Evolutionary conservation across 768 basidiomycete genomes (phyloP).

Genomic region (Russula olivacea): DNA sequence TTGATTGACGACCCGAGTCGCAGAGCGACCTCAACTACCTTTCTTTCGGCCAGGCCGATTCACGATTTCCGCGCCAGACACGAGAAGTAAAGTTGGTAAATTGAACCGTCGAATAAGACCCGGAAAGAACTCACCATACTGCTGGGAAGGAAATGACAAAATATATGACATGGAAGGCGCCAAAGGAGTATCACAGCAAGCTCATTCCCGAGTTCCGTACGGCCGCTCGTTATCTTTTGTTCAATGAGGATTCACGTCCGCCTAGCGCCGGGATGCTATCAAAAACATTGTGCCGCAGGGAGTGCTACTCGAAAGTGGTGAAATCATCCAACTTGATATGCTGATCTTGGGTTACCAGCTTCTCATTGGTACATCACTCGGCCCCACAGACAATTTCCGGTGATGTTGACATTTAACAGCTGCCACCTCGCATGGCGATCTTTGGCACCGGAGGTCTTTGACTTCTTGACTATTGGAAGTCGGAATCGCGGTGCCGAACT

Average conservation of each 20-base stretch:
- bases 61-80: not conserved
- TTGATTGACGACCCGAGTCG: not conserved
- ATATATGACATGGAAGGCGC: constrained; percentile 46
- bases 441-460: constrained; percentile 40
- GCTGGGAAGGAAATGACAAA: constrained; percentile 34
- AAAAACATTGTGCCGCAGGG: constrained; percentile 46
- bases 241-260: not conserved
- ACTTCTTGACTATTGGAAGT: constrained; percentile 41
- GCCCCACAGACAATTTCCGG: not conserved
- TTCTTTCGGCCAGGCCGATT: not conserved
- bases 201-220: constrained; percentile 50
- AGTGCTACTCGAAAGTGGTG: constrained; percentile 44
- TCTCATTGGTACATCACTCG: constrained; percentile 36
- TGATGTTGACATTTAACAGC: constrained; percentile 2
- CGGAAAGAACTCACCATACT: not conserved
- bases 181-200: constrained; percentile 27
- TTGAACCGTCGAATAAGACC: not conserved
- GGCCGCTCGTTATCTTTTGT: constrained; percentile 23
- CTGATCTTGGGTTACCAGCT: constrained; percentile 55
- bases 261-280: constrained; percentile 51
- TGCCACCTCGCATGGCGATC: constrained; percentile 26
- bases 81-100: constrained; percentile 6
- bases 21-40: constrained; percentile 8
- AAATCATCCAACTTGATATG: constrained; percentile 48
- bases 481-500: constrained; percentile 33